These are phyloP conservation scores for Ichthyophthirius multifiliis DNA, from an alignment of 169 alveolate species.

Conservation along the genomic window DNA sequence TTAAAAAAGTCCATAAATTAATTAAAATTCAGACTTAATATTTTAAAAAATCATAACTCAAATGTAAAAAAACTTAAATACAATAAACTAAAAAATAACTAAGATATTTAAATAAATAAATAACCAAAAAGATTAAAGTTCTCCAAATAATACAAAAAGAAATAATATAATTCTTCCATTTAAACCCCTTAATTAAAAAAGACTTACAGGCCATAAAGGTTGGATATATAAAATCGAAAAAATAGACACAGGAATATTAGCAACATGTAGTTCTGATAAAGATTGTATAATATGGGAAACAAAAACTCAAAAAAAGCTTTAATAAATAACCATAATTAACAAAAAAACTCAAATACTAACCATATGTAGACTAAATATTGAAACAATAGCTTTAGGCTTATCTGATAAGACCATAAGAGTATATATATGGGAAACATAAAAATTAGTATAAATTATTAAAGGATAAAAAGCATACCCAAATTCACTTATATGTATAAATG, in stretches of 20 bases:
- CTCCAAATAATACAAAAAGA: too few relatives aligned
- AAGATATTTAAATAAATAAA: too few relatives aligned
- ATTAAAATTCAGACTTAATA: too few relatives aligned
- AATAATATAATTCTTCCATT: too few relatives aligned
- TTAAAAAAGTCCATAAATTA: too few relatives aligned
- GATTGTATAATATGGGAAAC: background rate
- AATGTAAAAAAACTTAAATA: too few relatives aligned
- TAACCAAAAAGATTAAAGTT: too few relatives aligned
- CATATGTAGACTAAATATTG: background rate
- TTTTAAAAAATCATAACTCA: too few relatives aligned
- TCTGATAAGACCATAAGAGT: background rate
- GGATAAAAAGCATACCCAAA: background rate
- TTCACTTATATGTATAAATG: background rate
- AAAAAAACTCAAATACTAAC: background rate
- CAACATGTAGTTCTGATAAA: background rate
- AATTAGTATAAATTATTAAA: background rate
- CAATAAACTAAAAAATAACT: too few relatives aligned
- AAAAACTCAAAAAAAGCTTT: background rate
- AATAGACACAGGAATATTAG: background rate
- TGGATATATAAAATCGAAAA: background rate
- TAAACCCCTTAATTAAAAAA: too few relatives aligned
- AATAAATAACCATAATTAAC: background rate
- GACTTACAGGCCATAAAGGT: background rate
- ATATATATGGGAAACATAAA: background rate
- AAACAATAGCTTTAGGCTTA: background rate